A percentile compares a stretch with the other conserved stretches of the same genome.
phyloP scores from a whole-genome alignment of 306 rosid genomes.

The Biancaea sappan region DNA sequence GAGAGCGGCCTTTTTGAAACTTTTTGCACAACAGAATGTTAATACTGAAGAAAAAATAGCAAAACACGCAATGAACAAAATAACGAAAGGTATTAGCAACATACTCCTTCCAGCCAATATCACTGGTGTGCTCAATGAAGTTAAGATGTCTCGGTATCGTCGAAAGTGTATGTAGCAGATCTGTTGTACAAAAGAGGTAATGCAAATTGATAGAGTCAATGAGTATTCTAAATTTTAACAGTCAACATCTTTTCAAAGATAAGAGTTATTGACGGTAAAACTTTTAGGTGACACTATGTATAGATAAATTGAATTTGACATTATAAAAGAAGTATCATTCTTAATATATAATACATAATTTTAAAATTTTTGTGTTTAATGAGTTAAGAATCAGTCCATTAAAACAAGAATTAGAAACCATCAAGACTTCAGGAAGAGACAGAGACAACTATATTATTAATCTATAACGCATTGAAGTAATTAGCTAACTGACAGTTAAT shows the following conservation, averaged over 20 bases:
- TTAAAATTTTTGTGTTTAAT: too few species aligned
- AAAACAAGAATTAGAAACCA: not conserved
- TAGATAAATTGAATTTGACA: too few species aligned
- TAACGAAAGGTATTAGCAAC: constrained; percentile 22
- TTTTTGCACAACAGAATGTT: constrained; percentile 14
- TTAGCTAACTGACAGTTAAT: constrained; percentile 15
- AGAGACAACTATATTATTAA: not conserved
- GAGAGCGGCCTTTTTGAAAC: not conserved
- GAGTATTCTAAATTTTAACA: too few species aligned
- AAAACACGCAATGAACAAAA: not conserved
- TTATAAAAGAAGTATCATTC: too few species aligned
- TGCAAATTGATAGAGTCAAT: constrained; percentile 21
- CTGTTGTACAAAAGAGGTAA: constrained; percentile 33
- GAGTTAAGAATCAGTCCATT: not conserved
- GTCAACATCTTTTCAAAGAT: not conserved
- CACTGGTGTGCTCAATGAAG: constrained; percentile 66
- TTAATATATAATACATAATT: too few species aligned
- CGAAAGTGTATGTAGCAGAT: constrained; percentile 50
- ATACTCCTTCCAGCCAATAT: constrained; percentile 92
- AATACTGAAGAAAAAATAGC: not conserved
- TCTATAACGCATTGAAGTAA: constrained; percentile 14
- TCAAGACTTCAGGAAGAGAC: constrained; percentile 17
- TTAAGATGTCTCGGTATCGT: constrained; percentile 50
- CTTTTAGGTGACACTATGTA: too few species aligned
- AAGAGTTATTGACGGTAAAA: too few species aligned